Percentiles rank a stretch among this genome's conserved stretches.
phyloP scores from a whole-genome alignment of 495 filamentous ascomycete genomes.

The Aspergillus indologenus region DNA sequence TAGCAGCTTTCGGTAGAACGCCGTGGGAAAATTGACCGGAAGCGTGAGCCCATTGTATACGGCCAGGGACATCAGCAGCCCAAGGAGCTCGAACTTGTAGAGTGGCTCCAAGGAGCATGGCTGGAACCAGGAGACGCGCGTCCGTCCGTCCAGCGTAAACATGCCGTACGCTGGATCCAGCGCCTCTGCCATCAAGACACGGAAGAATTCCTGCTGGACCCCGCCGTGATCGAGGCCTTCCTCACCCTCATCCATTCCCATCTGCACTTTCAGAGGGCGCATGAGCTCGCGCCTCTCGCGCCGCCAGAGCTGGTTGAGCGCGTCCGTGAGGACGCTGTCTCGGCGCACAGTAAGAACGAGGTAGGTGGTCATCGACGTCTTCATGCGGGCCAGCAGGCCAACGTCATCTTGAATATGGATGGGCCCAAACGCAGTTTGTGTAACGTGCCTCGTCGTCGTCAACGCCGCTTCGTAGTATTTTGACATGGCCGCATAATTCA shows the following conservation, averaged over 20 bases:
- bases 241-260: slow-evolving; percentile 77
- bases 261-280: slow-evolving; percentile 80
- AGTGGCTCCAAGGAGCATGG: slow-evolving; percentile 74
- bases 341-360: slow-evolving; percentile 74
- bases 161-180: slow-evolving; percentile 71
- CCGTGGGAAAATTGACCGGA: slow-evolving; percentile 80
- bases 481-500: slow-evolving; percentile 82
- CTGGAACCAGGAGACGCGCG: slow-evolving; percentile 81
- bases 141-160: slow-evolving; percentile 72
- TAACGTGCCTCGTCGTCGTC: slow-evolving; percentile 58
- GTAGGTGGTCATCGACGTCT: slow-evolving; percentile 63
- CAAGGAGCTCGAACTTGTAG: slow-evolving; percentile 88
- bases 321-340: slow-evolving; percentile 67
- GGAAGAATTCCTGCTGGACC: slow-evolving; percentile 94
- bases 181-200: slow-evolving; percentile 71
- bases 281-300: slow-evolving; percentile 78
- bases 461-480: slow-evolving; percentile 68
- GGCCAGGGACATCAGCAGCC: slow-evolving; percentile 83
- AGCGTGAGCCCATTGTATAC: slow-evolving; percentile 91
- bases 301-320: slow-evolving; percentile 85
- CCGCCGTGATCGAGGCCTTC: slow-evolving; percentile 91
- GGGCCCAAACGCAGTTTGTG: slow-evolving; percentile 51
- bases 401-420: slow-evolving; percentile 43
- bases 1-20: slow-evolving; percentile 79
- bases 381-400: slow-evolving; percentile 58